Evolutionary conservation across 768 basidiomycete genomes (phyloP).

Genomic region (Exidia glandulosa): DNA sequence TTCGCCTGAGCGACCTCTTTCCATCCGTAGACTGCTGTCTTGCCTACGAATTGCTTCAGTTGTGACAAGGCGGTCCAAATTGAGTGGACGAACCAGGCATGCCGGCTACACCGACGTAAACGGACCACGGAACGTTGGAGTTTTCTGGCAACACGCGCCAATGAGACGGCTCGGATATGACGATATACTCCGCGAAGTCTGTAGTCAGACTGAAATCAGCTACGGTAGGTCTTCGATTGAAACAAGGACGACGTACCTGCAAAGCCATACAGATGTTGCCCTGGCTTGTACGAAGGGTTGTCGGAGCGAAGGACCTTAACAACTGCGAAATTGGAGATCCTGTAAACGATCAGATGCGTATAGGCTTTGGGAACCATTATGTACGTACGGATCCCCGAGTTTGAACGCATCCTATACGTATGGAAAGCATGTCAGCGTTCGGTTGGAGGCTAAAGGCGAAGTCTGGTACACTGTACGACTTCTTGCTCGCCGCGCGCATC

Average conservation of each 20-base stretch:
- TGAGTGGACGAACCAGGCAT: slow-evolving; percentile 18
- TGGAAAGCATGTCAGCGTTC: no score
- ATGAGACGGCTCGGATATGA: slow-evolving; percentile 4
- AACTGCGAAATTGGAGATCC: slow-evolving; percentile 25
- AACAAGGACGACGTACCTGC: slow-evolving; percentile 12
- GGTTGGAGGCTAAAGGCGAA: no score
- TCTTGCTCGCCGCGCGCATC: no score
- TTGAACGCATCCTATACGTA: no score
- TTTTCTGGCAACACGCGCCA: slow-evolving; percentile 28
- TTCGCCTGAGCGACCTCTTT: slow-evolving; percentile 29
- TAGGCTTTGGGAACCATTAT: no score
- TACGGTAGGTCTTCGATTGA: slow-evolving; percentile 4
- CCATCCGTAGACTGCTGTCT: slow-evolving; percentile 29
- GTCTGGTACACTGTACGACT: no score
- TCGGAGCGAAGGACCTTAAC: slow-evolving; percentile 38
- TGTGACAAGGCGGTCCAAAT: not conserved
- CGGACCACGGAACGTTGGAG: slow-evolving; percentile 36
- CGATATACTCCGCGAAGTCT: slow-evolving; percentile 35
- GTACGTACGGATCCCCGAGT: no score
- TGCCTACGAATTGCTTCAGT: slow-evolving; percentile 9
- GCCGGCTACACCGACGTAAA: slow-evolving; percentile 39
- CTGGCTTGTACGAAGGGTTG: slow-evolving; percentile 18
- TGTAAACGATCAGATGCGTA: slow-evolving; percentile 5
- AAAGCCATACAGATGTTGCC: slow-evolving; percentile 31
- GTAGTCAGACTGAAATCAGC: not conserved